phyloP scores from a whole-genome alignment of 495 filamentous ascomycete genomes.

The Neurospora sp. region DNA sequence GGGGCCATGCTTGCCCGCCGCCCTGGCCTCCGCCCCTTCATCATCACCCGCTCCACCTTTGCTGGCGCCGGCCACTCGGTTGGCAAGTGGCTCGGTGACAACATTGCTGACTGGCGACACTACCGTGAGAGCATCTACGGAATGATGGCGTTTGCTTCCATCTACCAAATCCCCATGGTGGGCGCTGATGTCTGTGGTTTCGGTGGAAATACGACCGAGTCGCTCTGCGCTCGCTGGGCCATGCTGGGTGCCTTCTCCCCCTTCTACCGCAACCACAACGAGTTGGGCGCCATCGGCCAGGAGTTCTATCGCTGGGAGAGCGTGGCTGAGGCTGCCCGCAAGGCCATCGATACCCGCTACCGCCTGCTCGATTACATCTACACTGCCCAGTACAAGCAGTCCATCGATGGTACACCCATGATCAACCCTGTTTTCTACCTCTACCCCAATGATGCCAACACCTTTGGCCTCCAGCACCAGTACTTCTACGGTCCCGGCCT shows the following conservation, averaged over 20 bases:
- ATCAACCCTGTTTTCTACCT: slow-evolving; percentile 60
- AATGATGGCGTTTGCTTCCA: slow-evolving; percentile 62
- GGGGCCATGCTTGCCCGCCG: slow-evolving; percentile 60
- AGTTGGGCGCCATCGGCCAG: slow-evolving; percentile 40
- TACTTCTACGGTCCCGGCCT: slow-evolving; percentile 66
- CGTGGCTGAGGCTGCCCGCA: slow-evolving; percentile 56
- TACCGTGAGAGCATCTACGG: slow-evolving; percentile 60
- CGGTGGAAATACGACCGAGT: slow-evolving; percentile 58
- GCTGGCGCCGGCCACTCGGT: slow-evolving; percentile 68
- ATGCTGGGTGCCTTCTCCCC: slow-evolving; percentile 70
- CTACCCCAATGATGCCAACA: slow-evolving; percentile 57
- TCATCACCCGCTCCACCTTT: slow-evolving; percentile 82
- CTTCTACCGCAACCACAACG: slow-evolving; percentile 78
- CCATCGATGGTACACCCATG: slow-evolving; percentile 56
- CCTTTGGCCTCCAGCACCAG: slow-evolving; percentile 51
- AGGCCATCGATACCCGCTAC: slow-evolving; percentile 68
- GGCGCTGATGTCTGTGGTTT: slow-evolving; percentile 80
- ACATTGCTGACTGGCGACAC: slow-evolving; percentile 60
- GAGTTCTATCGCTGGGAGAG: slow-evolving; percentile 69
- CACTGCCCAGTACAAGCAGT: slow-evolving; percentile 58
- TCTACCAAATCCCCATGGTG: slow-evolving; percentile 79
- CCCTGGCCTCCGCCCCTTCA: slow-evolving; percentile 55
- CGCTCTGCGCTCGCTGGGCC: slow-evolving; percentile 77
- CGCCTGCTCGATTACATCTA: slow-evolving; percentile 74
- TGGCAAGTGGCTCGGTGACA: slow-evolving; percentile 87